Evolutionary conservation across 176 grass and related monocot genomes (phyloP).

Genomic region (Rhynchospora pubera): DNA sequence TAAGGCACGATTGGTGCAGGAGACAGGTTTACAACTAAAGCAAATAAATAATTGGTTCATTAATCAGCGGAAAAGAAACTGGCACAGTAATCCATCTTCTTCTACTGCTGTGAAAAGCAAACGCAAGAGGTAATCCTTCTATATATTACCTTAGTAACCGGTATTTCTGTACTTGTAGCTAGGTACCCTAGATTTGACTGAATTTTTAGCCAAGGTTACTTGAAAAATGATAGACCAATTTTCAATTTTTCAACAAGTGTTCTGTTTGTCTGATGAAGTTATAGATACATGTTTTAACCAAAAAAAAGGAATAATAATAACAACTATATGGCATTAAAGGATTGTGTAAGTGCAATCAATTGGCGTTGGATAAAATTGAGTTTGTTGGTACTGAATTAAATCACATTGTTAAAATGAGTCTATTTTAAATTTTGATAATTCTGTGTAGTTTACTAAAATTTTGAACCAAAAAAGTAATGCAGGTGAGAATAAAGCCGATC

Average conservation of each 20-base stretch:
- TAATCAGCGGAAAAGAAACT: slow-evolving; percentile 75
- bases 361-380: neutral
- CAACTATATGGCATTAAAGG: neutral
- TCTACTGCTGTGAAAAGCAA: slow-evolving; percentile 54
- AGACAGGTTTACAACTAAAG: slow-evolving; percentile 61
- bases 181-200: neutral
- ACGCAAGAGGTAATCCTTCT: slow-evolving; percentile 47
- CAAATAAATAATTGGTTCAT: slow-evolving; percentile 79
- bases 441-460: slow-evolving; percentile 33
- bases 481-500: slow-evolving; percentile 43
- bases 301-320: neutral
- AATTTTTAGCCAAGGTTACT: neutral
- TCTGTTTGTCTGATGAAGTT: neutral
- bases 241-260: slow-evolving; percentile 1
- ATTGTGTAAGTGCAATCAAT: neutral
- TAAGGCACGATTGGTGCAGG: slow-evolving; percentile 63
- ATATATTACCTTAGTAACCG: neutral
- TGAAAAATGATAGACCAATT: neutral
- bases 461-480: slow-evolving; percentile 43
- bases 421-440: slow-evolving; percentile 16
- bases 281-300: too few relatives aligned
- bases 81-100: slow-evolving; percentile 63
- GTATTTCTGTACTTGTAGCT: neutral
- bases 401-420: neutral
- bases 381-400: neutral